Evolutionary conservation across 2,329 filamentous ascomycete genomes (phyloP), one percentile per base, ranked within the genome.

Genomic region (Aspergillus cejpii): DNA sequence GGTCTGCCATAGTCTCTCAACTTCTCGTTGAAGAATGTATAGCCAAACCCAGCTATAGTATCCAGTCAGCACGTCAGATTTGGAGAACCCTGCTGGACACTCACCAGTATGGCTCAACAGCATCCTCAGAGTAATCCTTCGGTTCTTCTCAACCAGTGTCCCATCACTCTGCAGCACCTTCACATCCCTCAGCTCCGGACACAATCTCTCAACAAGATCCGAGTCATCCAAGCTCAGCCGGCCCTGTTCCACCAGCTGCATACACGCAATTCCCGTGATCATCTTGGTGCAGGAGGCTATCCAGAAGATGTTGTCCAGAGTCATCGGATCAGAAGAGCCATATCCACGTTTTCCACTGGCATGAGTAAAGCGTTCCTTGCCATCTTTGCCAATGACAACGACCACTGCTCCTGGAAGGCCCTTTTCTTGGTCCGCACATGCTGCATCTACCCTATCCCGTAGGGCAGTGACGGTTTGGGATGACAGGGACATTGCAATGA

Each of bases 261-360:
- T 70, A 38, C 67, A 72, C 0, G 71, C 71, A 33, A 75, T 66
- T 0, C 62, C 65, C 2, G 59, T 59, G 0, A 75, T 52, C 41
- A 74, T 54, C 53, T 74, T 74, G 1, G 72, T 76, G 56, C 73
- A 77, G 1, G 72, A 75, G 1, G 75, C 74, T 15, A 79, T 74
- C 74, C 74, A 78, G 54, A 82, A 85, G 1, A 79, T 65, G 6
- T 70, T 79, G 29, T 85, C 79, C 0, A 79, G 62, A 0, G 73
- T 74, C 75, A 85, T 80, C 3, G 73, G 66, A 37, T 79, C 72
- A 0, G 66, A 52, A 2, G 66, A 47, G 8, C 15, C 62, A 4
- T 69, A 37, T 0, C 76, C 77, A 2, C 69, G 63, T 14, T 67
- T 72, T 1, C 77, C 78, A 0, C 73, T 62, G 0, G 75, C 64